phyloP scores from a whole-genome alignment of 805 yeast species.

The Myxozyma sirexii region DNA sequence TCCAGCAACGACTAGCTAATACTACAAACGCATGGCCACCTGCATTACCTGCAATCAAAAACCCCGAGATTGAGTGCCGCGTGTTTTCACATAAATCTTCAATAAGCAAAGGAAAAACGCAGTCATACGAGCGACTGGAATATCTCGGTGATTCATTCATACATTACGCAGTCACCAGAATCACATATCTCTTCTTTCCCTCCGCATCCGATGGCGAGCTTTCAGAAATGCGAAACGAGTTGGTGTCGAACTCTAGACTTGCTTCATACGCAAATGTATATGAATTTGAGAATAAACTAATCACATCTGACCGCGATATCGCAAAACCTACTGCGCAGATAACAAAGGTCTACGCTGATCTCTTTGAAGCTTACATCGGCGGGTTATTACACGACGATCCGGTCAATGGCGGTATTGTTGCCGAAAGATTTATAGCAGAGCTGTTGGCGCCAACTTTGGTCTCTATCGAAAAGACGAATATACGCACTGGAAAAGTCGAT shows the following conservation, averaged over 20 bases:
- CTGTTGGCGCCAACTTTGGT: conserved; percentile 38
- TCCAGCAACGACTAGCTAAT: not conserved
- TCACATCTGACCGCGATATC: conserved; percentile 38
- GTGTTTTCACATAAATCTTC: conserved; percentile 84
- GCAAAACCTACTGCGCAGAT: conserved; percentile 21
- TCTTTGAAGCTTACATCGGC: conserved; percentile 92
- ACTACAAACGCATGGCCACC: conserved; percentile 57
- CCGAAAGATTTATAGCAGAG: conserved; percentile 41
- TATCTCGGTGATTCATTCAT: conserved; percentile 32
- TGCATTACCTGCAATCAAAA: conserved; percentile 64
- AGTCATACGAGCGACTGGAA: conserved; percentile 48
- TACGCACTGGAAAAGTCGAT: conserved; percentile 42
- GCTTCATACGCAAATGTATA: conserved; percentile 71
- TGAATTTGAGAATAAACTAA: conserved; percentile 61
- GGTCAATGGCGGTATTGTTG: conserved; percentile 36
- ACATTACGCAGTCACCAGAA: conserved; percentile 61
- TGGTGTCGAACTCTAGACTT: conserved; percentile 74
- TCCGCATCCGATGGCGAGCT: conserved; percentile 75
- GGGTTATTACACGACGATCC: conserved; percentile 68
- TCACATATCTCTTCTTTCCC: conserved; percentile 69
- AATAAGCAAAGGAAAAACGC: conserved; percentile 46
- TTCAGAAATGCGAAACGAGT: conserved; percentile 65
- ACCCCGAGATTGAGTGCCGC: conserved; percentile 60
- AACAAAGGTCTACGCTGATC: conserved; percentile 76
- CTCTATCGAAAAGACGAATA: conserved; percentile 3